A percentile compares a stretch with the other conserved stretches of the same genome.
phyloP scores from a whole-genome alignment of 164 flowering plant genomes.

The Berberis vulgaris region DNA sequence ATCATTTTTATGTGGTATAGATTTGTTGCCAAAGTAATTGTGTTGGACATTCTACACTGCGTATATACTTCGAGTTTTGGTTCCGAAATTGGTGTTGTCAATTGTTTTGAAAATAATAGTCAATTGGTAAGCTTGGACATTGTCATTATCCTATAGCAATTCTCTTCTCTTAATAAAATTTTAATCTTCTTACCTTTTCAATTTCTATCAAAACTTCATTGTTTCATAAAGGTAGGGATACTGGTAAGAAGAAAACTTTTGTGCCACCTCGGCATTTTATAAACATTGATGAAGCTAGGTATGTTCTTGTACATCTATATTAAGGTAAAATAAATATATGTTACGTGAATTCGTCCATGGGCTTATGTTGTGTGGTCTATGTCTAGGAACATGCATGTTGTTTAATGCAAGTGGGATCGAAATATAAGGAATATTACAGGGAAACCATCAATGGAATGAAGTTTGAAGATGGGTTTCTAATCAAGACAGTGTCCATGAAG shows the following conservation, averaged over 20 bases:
- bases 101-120: no score
- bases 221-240: slow-evolving; percentile 85
- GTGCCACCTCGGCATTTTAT: slow-evolving; percentile 85
- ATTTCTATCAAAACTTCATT: background rate
- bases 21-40: no score
- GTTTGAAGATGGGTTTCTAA: slow-evolving; percentile 85
- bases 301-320: background rate
- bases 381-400: slow-evolving; percentile 71
- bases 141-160: no score
- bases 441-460: slow-evolving; percentile 65
- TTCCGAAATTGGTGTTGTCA: no score
- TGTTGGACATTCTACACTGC: no score
- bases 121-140: no score
- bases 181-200: no score
- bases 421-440: slow-evolving; percentile 56
- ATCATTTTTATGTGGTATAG: no score
- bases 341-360: slow-evolving; percentile 5
- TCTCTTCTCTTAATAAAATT: no score
- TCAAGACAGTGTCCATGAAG: slow-evolving; percentile 72
- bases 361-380: slow-evolving; percentile 1
- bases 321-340: background rate
- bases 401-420: slow-evolving; percentile 71
- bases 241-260: slow-evolving; percentile 66
- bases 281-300: slow-evolving; percentile 90
- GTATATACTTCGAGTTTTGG: no score